Percentiles rank a stretch among this genome's conserved stretches.
Conservation (phyloP, 2,329 filamentous ascomycete species). For the Cercospora sesami region DNA sequence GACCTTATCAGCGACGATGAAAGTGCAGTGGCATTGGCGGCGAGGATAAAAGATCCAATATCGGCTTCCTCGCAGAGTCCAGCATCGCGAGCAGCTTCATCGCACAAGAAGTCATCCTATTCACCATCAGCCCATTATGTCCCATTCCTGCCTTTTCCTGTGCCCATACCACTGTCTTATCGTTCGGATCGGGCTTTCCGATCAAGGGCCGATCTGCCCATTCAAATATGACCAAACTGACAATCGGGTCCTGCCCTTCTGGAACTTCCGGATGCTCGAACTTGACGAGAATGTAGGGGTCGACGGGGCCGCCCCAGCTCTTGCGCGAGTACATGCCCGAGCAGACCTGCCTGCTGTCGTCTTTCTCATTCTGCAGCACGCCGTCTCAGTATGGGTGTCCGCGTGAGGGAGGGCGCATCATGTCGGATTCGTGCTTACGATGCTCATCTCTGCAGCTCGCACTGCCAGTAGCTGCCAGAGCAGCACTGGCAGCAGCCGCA, state of each 20-base stretch:
- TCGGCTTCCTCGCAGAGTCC: constrained; percentile 75
- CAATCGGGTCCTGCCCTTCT: constrained; percentile 67
- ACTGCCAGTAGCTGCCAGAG: constrained; percentile 33
- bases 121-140: constrained; percentile 19
- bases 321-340: constrained; percentile 90
- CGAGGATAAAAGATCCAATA: constrained; percentile 79
- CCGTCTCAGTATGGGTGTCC: constrained; percentile 17
- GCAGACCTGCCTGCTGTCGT: constrained; percentile 79
- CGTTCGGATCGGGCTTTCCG: constrained; percentile 62
- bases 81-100: constrained; percentile 65
- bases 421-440: constrained; percentile 31
- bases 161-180: constrained; percentile 13
- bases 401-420: background rate
- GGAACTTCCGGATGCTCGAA: constrained; percentile 63
- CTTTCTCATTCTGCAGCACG: constrained; percentile 66
- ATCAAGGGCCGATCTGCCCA: constrained; percentile 83
- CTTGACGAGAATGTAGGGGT: constrained; percentile 85
- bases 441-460: constrained; percentile 35
- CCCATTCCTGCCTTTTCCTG: background rate
- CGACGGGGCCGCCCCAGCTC: constrained; percentile 81
- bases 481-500: constrained; percentile 32
- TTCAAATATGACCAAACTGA: constrained; percentile 89
- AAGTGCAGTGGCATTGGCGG: constrained; percentile 69
- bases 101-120: constrained; percentile 72
- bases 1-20: constrained; percentile 74